A percentile compares a stretch with the other conserved stretches of the same genome.
Evolutionary conservation across 306 rosid species (phyloP).

Genomic region (Morella rubra): DNA sequence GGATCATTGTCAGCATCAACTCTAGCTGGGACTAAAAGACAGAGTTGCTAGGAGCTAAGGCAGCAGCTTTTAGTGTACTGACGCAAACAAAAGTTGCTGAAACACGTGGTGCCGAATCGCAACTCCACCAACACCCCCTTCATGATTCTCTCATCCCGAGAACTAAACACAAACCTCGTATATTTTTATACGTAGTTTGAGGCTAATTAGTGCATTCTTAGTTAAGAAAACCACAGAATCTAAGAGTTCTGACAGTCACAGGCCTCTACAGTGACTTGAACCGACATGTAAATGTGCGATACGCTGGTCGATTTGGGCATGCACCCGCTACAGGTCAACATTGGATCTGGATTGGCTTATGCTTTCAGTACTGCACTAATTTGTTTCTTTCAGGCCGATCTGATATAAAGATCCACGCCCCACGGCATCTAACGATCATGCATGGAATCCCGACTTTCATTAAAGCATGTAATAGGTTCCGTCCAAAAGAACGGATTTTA

Average conservation of each 20-base stretch:
- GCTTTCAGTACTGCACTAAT: too few species aligned
- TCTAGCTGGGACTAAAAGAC: neutral
- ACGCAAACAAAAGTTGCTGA: neutral
- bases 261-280: too few species aligned
- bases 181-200: constrained; percentile 27
- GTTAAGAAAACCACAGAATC: constrained; percentile 30
- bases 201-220: constrained; percentile 21
- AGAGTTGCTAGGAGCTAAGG: neutral
- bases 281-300: too few species aligned
- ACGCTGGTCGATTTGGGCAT: too few species aligned
- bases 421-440: too few species aligned
- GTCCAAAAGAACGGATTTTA: too few species aligned
- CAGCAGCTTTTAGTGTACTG: neutral
- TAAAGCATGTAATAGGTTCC: too few species aligned
- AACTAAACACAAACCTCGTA: constrained; percentile 46
- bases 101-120: constrained; percentile 16
- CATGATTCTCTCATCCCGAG: constrained; percentile 6
- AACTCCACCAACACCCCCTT: neutral
- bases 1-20: constrained; percentile 41
- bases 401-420: too few species aligned
- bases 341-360: too few species aligned
- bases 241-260: neutral
- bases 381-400: too few species aligned
- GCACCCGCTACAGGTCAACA: too few species aligned
- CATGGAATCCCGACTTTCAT: too few species aligned